Base-by-base conservation (phyloP, 495 filamentous ascomycete species). In the Penicillium alfredii region DNA sequence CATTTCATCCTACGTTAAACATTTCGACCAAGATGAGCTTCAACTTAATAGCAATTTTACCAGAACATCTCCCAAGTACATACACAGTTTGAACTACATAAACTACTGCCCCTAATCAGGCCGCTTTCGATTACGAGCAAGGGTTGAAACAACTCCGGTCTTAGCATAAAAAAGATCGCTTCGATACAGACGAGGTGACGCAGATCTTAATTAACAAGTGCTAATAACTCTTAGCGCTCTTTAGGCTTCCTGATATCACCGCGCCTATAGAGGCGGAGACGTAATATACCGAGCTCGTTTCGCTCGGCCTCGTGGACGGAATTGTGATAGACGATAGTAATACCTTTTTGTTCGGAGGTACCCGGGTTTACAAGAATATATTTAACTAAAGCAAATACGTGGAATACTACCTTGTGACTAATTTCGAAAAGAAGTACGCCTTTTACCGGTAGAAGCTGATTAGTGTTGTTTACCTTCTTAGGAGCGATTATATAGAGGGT, bases 181-280 rank as follows among this genome's bases (percentile, higher is more conserved):
- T 92, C 49, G 92, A 98, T 58, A 87, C 92, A 2, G 92, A 98
- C 40, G 92, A 97, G 56, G 89, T 98, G 10, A 87, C 88, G 0
- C 82, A 88, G 19, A 77, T 88, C 45, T 97, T 98, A 93, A 78
- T 96, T 25, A 78, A 80, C 2, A 93, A 98, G 61, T 95, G 89
- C 51, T 92, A 98, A 60, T 82, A 92, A 42, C 71, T 98, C 1
- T 78, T 98, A 30, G 72, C 72, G n/a, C 80, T 94, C 24, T 98
- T 98, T 58, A 93, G 92, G 10, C 71, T 98, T 13, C 92, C 92
- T 0, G 97, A 96, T 57, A 82, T 98, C 49, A 97, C 90, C 0
- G 92, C 92, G 0, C 92, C 92, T 1, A 95, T 96, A 90, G 92
- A 98, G 74, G 92, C 92, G 5, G 92, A 98, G 72, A 93, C 92